phyloP scores from a whole-genome alignment of 2,329 filamentous ascomycete genomes.

The Penicillium sp. region DNA sequence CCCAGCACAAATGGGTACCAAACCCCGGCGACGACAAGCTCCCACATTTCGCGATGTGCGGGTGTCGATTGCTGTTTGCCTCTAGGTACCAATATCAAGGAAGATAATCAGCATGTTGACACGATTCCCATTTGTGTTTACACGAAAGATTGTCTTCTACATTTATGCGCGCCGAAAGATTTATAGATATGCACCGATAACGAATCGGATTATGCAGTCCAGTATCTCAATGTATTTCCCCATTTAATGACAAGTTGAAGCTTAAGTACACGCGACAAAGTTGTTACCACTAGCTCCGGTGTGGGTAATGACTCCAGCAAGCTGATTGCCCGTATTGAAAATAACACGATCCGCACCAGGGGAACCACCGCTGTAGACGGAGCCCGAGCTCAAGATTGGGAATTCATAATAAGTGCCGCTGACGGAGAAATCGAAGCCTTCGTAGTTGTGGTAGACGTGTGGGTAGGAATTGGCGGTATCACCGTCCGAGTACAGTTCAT shows the following conservation, averaged over 20 bases:
- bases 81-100: conserved; percentile 23
- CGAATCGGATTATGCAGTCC: background rate
- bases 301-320: conserved; percentile 71
- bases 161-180: background rate
- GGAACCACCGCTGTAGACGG: conserved; percentile 61
- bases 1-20: conserved; percentile 2
- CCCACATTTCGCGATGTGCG: conserved; percentile 23
- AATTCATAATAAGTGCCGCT: conserved; percentile 67
- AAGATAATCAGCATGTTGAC: conserved; percentile 20
- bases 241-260: background rate
- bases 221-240: conserved; percentile 47
- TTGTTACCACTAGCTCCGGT: conserved; percentile 69
- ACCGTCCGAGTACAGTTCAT: conserved; percentile 51
- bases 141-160: conserved; percentile 24
- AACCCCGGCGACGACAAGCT: conserved; percentile 28
- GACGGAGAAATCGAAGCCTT: conserved; percentile 65
- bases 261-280: conserved; percentile 64
- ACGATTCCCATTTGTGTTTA: conserved; percentile 21
- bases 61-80: conserved; percentile 28
- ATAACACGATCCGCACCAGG: conserved; percentile 71
- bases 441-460: conserved; percentile 65
- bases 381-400: conserved; percentile 57
- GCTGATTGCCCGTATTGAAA: conserved; percentile 60
- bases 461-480: conserved; percentile 55
- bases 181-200: background rate